Percentiles rank a stretch among this genome's conserved stretches.
These are phyloP conservation scores for Hippophae gyantsensis DNA, from an alignment of 306 rosid species.

Conservation along the genomic window DNA sequence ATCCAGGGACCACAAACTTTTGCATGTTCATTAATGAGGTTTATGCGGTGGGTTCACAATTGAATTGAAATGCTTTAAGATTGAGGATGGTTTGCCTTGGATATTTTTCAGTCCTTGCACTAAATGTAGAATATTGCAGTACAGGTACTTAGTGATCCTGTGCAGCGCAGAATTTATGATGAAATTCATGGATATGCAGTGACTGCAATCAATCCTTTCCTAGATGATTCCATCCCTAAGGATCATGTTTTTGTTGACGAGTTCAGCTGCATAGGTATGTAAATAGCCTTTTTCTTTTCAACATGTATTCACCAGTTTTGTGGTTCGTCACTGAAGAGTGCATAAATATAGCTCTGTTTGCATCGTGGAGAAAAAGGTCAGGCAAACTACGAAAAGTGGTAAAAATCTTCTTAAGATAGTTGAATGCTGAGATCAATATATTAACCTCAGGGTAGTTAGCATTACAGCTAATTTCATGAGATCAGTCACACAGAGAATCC, in stretches of 20 bases:
- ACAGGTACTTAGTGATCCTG: slow-evolving; percentile 96
- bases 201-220: slow-evolving; percentile 77
- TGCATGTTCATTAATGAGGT: slow-evolving; percentile 89
- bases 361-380: no score
- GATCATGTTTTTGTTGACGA: slow-evolving; percentile 91
- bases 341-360: no score
- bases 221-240: slow-evolving; percentile 50
- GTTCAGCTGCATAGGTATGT: slow-evolving; percentile 86
- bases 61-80: slow-evolving; percentile 14
- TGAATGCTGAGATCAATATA: no score
- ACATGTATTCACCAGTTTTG: neutral
- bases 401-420: no score
- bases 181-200: slow-evolving; percentile 91
- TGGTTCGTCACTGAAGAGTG: neutral
- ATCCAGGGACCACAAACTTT: slow-evolving; percentile 71
- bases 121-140: slow-evolving; percentile 30
- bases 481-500: no score
- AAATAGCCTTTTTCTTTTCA: neutral
- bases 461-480: no score
- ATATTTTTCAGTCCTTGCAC: slow-evolving; percentile 11
- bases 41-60: slow-evolving; percentile 51
- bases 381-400: no score
- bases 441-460: no score
- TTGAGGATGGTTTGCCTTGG: slow-evolving; percentile 4
- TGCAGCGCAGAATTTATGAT: slow-evolving; percentile 88